Evolutionary conservation across 768 basidiomycete species (phyloP), one percentile per base, ranked within the genome.

Genomic region (Trametes maxima): DNA sequence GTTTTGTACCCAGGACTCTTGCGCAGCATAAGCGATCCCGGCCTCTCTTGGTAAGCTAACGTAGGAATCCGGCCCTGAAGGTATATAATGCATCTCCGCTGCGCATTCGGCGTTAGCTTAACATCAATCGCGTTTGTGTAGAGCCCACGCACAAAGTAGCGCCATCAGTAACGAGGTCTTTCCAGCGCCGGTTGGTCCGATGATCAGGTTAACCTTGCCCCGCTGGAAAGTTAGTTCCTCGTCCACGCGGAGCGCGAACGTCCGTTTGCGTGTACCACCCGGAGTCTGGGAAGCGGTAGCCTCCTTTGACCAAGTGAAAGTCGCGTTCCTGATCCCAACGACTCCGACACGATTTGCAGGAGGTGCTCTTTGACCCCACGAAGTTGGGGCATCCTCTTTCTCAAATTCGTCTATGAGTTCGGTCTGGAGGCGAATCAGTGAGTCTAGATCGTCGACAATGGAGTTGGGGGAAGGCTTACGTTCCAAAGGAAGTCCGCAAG

Each of bases 171-270:
- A 67, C 0, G 84, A 85, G 0, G 86, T 87, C 72, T 87, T 88
- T 6, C 86, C 86, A 1, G 74, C 71, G 13, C 78, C 77, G 46
- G 85, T 85, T n/a, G 84, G 80, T 0, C 86, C 85, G 46, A 86
- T 72, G 13, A 87, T 78, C 54, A 85, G 73, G 60, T 87, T 87
- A 48, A 86, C 77, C 62, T 73, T 67, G 22, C 79, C 79, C 8
- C 68, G 76, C 64, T 78, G 77, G 75, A 88, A 88, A 3, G 78
- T 47, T 0, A 88, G 57, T 49, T 85, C 80, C 14, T 76, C 83
- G 0, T 80, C 75, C 44, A 86, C 73, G 2, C 69, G 74, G 14
- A 88, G 76, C 14, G 70, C 66, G 70, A 85, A 87, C n/a, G 69
- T 76, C 24, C 83, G 76, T 39, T 36, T 55, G 28, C 51, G 56